phyloP scores from a whole-genome alignment of 768 basidiomycete genomes.

The Boletus barrowsii region DNA sequence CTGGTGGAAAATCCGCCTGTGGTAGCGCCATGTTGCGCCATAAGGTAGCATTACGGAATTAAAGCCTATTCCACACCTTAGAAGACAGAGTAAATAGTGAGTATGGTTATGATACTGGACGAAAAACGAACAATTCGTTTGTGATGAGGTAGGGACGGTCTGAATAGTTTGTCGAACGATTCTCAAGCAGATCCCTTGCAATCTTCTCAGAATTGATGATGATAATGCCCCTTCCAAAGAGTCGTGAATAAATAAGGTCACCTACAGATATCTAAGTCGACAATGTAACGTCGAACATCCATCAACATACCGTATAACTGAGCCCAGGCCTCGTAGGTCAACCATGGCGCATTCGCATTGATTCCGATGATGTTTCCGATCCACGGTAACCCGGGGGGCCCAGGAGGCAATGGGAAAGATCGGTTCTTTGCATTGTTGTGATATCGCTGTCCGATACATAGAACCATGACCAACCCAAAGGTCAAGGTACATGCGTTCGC shows the following conservation, averaged over 20 bases:
- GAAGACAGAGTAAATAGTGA: neutral
- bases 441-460: neutral
- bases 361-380: constrained; percentile 6
- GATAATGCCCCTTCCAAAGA: constrained; percentile 44
- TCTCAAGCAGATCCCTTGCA: constrained; percentile 45
- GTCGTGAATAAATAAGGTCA: constrained; percentile 43
- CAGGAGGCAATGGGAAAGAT: neutral
- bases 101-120: neutral
- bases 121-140: constrained; percentile 1
- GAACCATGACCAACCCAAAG: neutral
- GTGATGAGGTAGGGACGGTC: constrained; percentile 39
- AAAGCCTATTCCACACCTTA: constrained; percentile 7
- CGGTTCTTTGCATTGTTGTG: neutral
- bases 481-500: neutral
- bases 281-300: neutral
- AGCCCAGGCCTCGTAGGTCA: constrained; percentile 36
- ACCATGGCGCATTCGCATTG: constrained; percentile 29
- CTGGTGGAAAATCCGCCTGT: neutral
- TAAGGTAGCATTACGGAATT: constrained; percentile 11
- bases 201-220: constrained; percentile 43
- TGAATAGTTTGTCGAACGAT: constrained; percentile 43
- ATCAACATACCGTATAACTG: constrained; percentile 26
- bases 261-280: constrained; percentile 20
- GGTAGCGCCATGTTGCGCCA: neutral
- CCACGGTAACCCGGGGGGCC: too few species aligned